Conservation (phyloP, 805 yeast species). For the Cephaloascus fragrans region DNA sequence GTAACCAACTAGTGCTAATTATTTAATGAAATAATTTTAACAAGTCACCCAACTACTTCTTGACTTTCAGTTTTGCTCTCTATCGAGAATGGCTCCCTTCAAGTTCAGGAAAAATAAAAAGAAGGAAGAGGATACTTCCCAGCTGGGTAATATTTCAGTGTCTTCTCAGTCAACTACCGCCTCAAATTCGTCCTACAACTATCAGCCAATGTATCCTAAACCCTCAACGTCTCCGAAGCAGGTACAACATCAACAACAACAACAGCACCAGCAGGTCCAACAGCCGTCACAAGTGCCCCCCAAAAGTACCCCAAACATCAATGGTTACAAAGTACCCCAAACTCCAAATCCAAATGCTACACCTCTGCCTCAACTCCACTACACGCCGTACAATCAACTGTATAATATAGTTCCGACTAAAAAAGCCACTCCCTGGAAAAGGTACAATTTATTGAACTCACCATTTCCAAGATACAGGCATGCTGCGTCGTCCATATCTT, state of each 20-base stretch:
- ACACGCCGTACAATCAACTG: conserved; percentile 6
- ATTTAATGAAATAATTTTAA: no score
- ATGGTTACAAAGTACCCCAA: background rate
- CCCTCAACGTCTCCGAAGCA: background rate
- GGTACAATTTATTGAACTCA: conserved; percentile 53
- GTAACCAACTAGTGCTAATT: no score
- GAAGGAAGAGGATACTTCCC: conserved; percentile 11
- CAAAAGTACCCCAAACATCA: conserved; percentile 2
- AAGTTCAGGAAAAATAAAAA: conserved; percentile 43
- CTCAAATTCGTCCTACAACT: conserved; percentile 3
- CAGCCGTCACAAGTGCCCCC: conserved; percentile 5
- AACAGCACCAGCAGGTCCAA: conserved; percentile 6
- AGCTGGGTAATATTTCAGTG: conserved; percentile 2
- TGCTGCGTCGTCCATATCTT: conserved; percentile 66
- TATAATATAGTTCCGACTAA: conserved; percentile 8
- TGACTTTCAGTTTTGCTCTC: background rate
- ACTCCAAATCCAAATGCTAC: conserved; percentile 1
- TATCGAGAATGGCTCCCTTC: conserved; percentile 39
- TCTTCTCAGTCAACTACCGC: conserved; percentile 11
- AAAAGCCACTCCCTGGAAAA: conserved; percentile 51
- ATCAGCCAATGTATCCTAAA: background rate
- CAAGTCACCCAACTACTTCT: no score
- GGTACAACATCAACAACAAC: conserved; percentile 4
- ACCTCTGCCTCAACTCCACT: conserved; percentile 1
- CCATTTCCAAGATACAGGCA: conserved; percentile 96